Evolutionary conservation across 805 yeast genomes (phyloP).

Genomic region (Jamesozyma spencerorum): DNA sequence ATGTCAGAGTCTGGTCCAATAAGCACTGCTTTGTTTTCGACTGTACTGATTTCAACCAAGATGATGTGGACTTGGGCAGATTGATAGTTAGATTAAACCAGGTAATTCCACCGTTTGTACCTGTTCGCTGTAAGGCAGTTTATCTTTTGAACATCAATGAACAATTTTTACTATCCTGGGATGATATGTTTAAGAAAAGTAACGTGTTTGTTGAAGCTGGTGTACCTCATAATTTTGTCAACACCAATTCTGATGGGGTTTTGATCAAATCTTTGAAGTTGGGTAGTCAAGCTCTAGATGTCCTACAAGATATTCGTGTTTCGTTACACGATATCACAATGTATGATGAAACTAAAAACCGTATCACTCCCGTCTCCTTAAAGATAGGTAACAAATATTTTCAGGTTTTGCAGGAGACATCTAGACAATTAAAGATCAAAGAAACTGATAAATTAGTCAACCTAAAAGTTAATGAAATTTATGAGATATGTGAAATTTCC

Average conservation of each 20-base stretch:
- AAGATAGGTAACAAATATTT: constrained; percentile 63
- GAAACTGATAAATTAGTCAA: constrained; percentile 28
- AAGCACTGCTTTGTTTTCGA: constrained; percentile 57
- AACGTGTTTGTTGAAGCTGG: constrained; percentile 20
- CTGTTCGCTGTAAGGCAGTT: constrained; percentile 42
- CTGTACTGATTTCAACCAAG: constrained; percentile 49
- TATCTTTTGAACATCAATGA: constrained; percentile 39
- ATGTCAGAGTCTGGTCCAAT: constrained; percentile 63
- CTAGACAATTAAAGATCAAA: constrained; percentile 33
- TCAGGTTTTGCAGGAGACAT: constrained; percentile 43
- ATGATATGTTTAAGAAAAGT: constrained; percentile 17
- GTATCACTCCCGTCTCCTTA: constrained; percentile 50
- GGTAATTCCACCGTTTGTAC: constrained; percentile 44
- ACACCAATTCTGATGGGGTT: constrained; percentile 39
- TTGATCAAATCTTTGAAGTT: constrained; percentile 38
- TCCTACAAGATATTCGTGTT: constrained; percentile 43
- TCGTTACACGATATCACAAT: constrained; percentile 43
- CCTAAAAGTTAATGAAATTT: constrained; percentile 36
- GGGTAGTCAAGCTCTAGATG: constrained; percentile 33
- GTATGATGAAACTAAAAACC: constrained; percentile 40
- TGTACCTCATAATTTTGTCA: constrained; percentile 34
- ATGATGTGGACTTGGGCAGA: constrained; percentile 15
- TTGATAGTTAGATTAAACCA: constrained; percentile 29
- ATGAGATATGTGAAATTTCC: constrained; percentile 33
- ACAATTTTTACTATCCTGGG: constrained; percentile 19